Base-by-base conservation (phyloP, 1,284 basidiomycete species). In the Sporisorium iseilematis-ciliati region DNA sequence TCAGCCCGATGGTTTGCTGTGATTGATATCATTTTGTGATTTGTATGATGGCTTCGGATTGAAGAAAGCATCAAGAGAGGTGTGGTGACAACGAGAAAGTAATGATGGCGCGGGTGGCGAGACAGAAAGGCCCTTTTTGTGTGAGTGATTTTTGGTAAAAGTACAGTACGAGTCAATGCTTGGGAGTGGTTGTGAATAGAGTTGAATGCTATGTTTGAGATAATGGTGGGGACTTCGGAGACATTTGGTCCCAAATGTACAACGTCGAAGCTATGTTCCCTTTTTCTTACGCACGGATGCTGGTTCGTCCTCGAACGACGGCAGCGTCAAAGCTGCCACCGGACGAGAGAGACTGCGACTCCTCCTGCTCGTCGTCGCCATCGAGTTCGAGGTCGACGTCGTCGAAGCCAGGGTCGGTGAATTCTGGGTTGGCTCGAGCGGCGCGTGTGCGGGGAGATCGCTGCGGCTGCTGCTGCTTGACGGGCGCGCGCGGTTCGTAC, bases 321-420 rank as follows among this genome's bases (percentile, higher is more conserved):
- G 50, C 49, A 7, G 71, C 58, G 1, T 65, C 62, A 16, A 69
- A 61, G 48, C 65, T 69, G 12, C 71, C 62, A 26, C 62, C 61
- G 12, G 68, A 71, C 21, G 73, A 75, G 5, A 59, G 52, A 8
- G 65, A 71, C 7, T 46, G 54, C 21, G 64, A 55, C 42, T 65
- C 64, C 31, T 65, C 68, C n/a, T 61, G 57, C 43, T 72, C 65
- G 40, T 76, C 68, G 42, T 76, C 74, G 52, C 65, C 69, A 48
- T 78, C 78, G 52, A 78, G 73, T 20, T 80, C 78, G 46, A 80
- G 74, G 18, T 80, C 78, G 42, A 78, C 66, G 25, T 80, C 76
- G 64, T 80, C 78, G 38, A 78, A 80, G 46, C 77, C 77, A 5
- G 69, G 73, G 26, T 71, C 74, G 38, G 58, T 40, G 55, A 63